phyloP scores from a whole-genome alignment of 2,329 filamentous ascomycete species.

The Pochonia chlamydosporia region DNA sequence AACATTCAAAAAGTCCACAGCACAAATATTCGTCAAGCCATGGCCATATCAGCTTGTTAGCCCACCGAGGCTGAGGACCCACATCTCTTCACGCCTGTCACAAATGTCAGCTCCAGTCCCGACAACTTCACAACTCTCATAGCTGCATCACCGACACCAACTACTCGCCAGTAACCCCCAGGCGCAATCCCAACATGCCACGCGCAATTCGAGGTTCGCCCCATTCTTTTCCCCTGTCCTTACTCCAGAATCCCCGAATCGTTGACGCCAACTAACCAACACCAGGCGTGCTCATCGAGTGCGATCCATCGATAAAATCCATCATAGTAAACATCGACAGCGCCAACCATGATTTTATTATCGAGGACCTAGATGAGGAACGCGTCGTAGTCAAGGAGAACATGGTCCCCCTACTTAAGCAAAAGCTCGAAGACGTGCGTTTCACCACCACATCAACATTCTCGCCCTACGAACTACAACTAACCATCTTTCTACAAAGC shows the following conservation, averaged over 20 bases:
- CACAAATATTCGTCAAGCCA: too few species aligned
- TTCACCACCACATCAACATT: background rate
- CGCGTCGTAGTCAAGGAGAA: constrained; percentile 70
- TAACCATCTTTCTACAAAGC: constrained; percentile 25
- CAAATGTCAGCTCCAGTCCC: background rate
- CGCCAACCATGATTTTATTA: constrained; percentile 66
- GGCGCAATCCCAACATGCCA: constrained; percentile 36
- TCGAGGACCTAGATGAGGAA: constrained; percentile 74
- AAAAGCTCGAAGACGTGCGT: constrained; percentile 60
- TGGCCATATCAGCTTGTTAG: too few species aligned
- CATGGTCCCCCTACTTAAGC: constrained; percentile 63
- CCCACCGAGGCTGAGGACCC: too few species aligned
- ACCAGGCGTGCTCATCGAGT: constrained; percentile 68
- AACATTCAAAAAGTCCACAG: too few species aligned
- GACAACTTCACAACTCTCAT: too few species aligned
- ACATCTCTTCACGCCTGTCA: too few species aligned
- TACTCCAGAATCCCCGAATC: too few species aligned
- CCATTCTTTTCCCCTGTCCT: background rate
- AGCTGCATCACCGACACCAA: too few species aligned
- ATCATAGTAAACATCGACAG: constrained; percentile 75
- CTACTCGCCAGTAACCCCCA: too few species aligned
- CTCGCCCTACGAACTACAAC: too few species aligned
- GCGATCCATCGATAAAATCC: constrained; percentile 82
- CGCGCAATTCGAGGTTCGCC: constrained; percentile 49
- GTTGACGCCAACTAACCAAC: constrained; percentile 9